Evolutionary conservation across 176 grass and related monocot species (phyloP).

Genomic region (Phoenix dactylifera): DNA sequence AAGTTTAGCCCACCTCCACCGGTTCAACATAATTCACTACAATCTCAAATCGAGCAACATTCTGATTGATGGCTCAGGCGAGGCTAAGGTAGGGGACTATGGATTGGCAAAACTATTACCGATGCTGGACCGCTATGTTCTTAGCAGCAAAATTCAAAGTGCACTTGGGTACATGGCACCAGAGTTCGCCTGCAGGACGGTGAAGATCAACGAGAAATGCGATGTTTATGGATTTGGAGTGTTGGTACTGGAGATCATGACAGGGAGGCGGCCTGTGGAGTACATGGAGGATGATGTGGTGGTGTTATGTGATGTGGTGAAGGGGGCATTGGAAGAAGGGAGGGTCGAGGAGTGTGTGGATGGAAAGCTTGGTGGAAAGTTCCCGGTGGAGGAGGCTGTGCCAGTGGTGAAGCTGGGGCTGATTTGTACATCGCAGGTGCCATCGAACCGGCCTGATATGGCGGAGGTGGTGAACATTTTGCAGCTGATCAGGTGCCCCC

Average conservation of each 20-base stretch:
- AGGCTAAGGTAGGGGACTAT: slow-evolving; percentile 67
- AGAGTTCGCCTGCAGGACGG: slow-evolving; percentile 78
- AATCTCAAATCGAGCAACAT: slow-evolving; percentile 95
- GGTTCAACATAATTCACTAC: slow-evolving; percentile 67
- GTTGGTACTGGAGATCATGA: slow-evolving; percentile 59
- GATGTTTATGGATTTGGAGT: slow-evolving; percentile 86
- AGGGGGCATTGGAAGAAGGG: slow-evolving; percentile 68
- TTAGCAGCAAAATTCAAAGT: slow-evolving; percentile 95
- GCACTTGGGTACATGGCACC: slow-evolving; percentile 98
- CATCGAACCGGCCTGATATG: slow-evolving; percentile 85
- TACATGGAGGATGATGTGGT: slow-evolving; percentile 96
- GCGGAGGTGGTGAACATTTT: slow-evolving; percentile 71
- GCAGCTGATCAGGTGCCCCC: slow-evolving; percentile 64
- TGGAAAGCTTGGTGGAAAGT: slow-evolving; percentile 43
- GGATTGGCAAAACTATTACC: slow-evolving; percentile 82
- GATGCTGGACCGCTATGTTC: slow-evolving; percentile 77
- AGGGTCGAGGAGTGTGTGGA: slow-evolving; percentile 64
- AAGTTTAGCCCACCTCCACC: slow-evolving; percentile 71
- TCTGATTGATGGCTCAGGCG: slow-evolving; percentile 62
- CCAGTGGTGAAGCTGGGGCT: slow-evolving; percentile 81
- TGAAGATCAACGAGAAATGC: slow-evolving; percentile 92
- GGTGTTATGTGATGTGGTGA: slow-evolving; percentile 70
- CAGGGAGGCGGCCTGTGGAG: slow-evolving; percentile 63
- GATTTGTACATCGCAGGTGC: slow-evolving; percentile 85
- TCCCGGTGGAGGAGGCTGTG: slow-evolving; percentile 58